These are phyloP conservation scores for Maudiozyma turicensis DNA, from an alignment of 805 yeast species.

Conservation along the genomic window DNA sequence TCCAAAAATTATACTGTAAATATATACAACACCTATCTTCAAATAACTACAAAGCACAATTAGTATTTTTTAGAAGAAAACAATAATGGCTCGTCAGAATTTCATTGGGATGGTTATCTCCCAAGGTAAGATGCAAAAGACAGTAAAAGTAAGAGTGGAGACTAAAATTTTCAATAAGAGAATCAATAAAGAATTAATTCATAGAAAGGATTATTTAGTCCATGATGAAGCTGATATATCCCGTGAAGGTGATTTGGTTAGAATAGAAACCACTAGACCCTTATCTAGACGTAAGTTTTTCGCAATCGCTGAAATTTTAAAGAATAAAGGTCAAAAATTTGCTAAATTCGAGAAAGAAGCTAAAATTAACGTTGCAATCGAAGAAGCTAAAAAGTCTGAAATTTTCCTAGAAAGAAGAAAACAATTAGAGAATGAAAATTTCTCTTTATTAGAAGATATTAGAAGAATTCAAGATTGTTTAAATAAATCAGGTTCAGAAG, in stretches of 20 bases:
- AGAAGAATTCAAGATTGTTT: constrained; percentile 22
- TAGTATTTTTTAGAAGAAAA: too few species aligned
- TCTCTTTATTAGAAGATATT: constrained; percentile 24
- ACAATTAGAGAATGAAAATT: constrained; percentile 22
- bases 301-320: constrained; percentile 86
- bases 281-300: constrained; percentile 72
- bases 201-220: constrained; percentile 75
- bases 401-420: constrained; percentile 46
- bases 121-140: constrained; percentile 93
- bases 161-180: constrained; percentile 60
- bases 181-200: constrained; percentile 66
- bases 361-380: constrained; percentile 51
- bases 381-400: constrained; percentile 48
- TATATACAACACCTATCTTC: not conserved
- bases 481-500: constrained; percentile 28
- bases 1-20: not conserved
- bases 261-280: constrained; percentile 85
- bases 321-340: constrained; percentile 85
- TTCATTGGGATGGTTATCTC: constrained; percentile 89
- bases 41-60: too few species aligned
- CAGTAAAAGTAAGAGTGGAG: constrained; percentile 86
- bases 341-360: constrained; percentile 70
- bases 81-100: constrained; percentile 74
- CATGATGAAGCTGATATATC: constrained; percentile 91
- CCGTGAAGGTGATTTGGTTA: constrained; percentile 90